Conservation (phyloP, 1,139 yeast species). For the Geotrichum australiense region DNA sequence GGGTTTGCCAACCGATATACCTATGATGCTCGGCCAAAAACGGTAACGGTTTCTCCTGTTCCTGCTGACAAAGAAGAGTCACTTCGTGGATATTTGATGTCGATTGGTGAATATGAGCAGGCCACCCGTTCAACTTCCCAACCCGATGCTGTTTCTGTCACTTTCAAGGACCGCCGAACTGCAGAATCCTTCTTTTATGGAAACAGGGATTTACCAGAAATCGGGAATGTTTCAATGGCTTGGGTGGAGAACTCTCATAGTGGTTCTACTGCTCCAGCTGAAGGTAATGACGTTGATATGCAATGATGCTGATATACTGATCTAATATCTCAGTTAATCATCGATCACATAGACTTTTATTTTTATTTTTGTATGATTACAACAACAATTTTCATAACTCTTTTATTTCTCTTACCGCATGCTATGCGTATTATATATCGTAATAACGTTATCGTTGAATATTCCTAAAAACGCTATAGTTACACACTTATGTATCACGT, state of each 20-base stretch:
- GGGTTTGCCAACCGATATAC: slow-evolving; percentile 25
- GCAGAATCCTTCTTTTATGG: slow-evolving; percentile 38
- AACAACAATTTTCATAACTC: too few species aligned
- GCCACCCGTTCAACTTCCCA: slow-evolving; percentile 9
- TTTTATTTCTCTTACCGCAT: too few species aligned
- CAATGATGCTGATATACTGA: too few species aligned
- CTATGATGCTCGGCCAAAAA: slow-evolving; percentile 38
- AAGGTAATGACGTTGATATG: too few species aligned
- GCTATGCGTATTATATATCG: too few species aligned
- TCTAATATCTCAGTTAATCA: too few species aligned
- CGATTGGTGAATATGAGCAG: slow-evolving; percentile 24
- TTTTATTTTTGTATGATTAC: too few species aligned
- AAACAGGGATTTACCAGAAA: slow-evolving; percentile 28
- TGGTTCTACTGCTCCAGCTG: too few species aligned
- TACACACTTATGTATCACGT: too few species aligned
- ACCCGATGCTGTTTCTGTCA: slow-evolving; percentile 28
- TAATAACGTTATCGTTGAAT: too few species aligned
- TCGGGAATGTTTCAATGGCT: slow-evolving; percentile 30
- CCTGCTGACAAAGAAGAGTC: slow-evolving; percentile 31
- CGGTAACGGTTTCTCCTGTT: slow-evolving; percentile 31
- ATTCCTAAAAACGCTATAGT: too few species aligned
- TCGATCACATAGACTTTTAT: too few species aligned
- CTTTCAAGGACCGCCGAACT: slow-evolving; percentile 36
- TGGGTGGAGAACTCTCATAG: slow-evolving; percentile 27
- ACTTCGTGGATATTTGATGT: slow-evolving; percentile 22